These are phyloP conservation scores for Gossypium schwendimanii DNA, from an alignment of 441 rosid species.

Conservation along the genomic window DNA sequence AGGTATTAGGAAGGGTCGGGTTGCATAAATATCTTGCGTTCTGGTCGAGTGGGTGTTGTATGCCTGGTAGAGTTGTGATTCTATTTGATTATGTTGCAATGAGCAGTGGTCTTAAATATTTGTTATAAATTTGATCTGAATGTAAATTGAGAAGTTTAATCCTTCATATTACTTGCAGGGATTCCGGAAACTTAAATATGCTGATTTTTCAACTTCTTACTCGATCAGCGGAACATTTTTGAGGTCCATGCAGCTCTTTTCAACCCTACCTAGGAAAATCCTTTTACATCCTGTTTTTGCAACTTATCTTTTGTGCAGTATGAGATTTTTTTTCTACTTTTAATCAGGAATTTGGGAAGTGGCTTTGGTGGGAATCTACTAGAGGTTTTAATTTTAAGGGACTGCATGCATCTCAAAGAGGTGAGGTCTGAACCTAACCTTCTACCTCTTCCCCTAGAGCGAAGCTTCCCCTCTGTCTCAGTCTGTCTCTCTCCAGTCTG, in stretches of 20 bases:
- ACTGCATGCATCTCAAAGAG: constrained; percentile 73
- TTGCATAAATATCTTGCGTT: not conserved
- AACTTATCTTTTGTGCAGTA: not conserved
- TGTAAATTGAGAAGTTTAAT: constrained; percentile 3
- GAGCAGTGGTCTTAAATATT: not conserved
- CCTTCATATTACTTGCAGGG: constrained; percentile 36
- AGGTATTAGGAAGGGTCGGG: not conserved
- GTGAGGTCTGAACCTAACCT: constrained; percentile 18
- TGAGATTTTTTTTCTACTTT: not conserved
- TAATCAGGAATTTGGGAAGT: constrained; percentile 47
- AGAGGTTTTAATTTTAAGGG: constrained; percentile 55
- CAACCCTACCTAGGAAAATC: not conserved
- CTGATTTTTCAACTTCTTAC: constrained; percentile 63
- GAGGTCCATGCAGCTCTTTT: constrained; percentile 30
- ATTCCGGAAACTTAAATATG: constrained; percentile 47
- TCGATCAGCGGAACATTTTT: constrained; percentile 60
- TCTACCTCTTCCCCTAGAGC: not conserved
- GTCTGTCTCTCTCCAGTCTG: not conserved
- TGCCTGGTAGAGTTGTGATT: constrained; percentile 1
- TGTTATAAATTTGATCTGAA: not conserved
- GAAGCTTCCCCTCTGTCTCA: not conserved
- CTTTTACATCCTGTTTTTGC: not conserved
- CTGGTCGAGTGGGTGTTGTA: not conserved
- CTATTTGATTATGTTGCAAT: not conserved
- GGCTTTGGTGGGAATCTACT: constrained; percentile 37